These are phyloP conservation scores for Phialocephala sp. DNA, from an alignment of 2,329 filamentous ascomycete genomes.

Conservation along the genomic window DNA sequence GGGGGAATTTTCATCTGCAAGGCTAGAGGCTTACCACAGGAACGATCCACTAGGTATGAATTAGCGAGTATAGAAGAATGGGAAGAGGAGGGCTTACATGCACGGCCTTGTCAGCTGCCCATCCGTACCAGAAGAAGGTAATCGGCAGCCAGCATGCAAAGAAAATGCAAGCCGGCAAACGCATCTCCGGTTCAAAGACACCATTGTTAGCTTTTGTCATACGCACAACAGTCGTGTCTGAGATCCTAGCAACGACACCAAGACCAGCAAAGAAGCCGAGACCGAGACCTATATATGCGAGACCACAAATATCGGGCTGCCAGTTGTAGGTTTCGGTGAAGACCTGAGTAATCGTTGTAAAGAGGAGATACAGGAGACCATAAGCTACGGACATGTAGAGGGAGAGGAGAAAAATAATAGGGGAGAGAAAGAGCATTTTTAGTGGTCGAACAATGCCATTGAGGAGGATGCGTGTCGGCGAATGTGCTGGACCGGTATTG, in stretches of 20 bases:
- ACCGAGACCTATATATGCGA: constrained; percentile 52
- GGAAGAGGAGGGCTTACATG: constrained; percentile 51
- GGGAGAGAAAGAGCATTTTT: constrained; percentile 48
- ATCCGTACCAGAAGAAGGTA: constrained; percentile 57
- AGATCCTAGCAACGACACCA: constrained; percentile 49
- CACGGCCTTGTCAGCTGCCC: constrained; percentile 50
- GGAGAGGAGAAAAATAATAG: constrained; percentile 50
- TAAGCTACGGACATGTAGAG: constrained; percentile 59
- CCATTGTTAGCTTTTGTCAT: constrained; percentile 51
- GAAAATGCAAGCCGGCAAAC: constrained; percentile 51
- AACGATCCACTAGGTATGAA: constrained; percentile 47
- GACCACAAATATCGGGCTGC: constrained; percentile 48
- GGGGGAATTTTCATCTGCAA: background rate
- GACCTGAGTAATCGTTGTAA: constrained; percentile 57
- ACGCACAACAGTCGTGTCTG: constrained; percentile 52
- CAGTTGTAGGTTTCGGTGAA: constrained; percentile 52
- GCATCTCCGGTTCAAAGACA: constrained; percentile 40
- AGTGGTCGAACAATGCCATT: constrained; percentile 56
- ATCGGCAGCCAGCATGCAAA: constrained; percentile 52
- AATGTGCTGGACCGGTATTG: constrained; percentile 37
- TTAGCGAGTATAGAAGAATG: constrained; percentile 44
- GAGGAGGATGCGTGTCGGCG: constrained; percentile 41
- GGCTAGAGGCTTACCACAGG: constrained; percentile 39
- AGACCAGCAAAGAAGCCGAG: constrained; percentile 50
- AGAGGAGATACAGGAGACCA: constrained; percentile 58